Base-by-base conservation (phyloP, 2,329 filamentous ascomycete species). In the Keithomyces neogunnii region DNA sequence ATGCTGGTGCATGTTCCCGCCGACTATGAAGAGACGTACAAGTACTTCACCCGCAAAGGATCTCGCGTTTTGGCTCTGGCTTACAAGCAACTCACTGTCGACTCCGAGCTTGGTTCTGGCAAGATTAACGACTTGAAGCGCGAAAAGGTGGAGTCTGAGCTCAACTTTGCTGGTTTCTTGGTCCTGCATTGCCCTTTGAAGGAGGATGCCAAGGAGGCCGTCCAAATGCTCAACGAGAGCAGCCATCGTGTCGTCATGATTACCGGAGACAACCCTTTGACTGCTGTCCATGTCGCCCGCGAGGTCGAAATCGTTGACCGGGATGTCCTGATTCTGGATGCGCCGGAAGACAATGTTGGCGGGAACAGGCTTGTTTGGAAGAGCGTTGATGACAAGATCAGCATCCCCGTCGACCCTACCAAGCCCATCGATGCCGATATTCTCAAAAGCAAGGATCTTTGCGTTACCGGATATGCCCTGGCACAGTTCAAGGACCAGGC, bases 171-270 rank as follows among this genome's bases (percentile, higher is more conserved):
- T 54, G 93, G 93, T 53, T 99, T 99, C 74, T 75, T 99, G 56
- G 90, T 99, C 48, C 76, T 99, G 32, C 92, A 96, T 68, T 96
- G 90, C 62, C 93, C 93, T 4, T 77, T 99, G 52, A 99, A 99
- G 72, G 91, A 96, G 30, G 93, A 99, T 67, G 93, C 93, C 45
- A 88, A 95, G 71, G 85, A 93, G 66, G 85, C 93, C 39, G 89
- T 99, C 40, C 89, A 87, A 58, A 96, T 97, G 89, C 80, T 99
- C 60, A 99, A 96, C 65, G 93, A 99, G 74, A 97, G 92, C 70
- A 97, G 91, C 71, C 93, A 99, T 69, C 89, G 93, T 60, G 90
- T 96, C 45, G 88, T 99, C 60, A 99, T 99, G 93, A 99, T 99
- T 59, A 99, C 93, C 54, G 93, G 93, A 65, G 93, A 99, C 69